Base-by-base conservation (phyloP, 345 rosid genomes). In the Microcos paniculata region DNA sequence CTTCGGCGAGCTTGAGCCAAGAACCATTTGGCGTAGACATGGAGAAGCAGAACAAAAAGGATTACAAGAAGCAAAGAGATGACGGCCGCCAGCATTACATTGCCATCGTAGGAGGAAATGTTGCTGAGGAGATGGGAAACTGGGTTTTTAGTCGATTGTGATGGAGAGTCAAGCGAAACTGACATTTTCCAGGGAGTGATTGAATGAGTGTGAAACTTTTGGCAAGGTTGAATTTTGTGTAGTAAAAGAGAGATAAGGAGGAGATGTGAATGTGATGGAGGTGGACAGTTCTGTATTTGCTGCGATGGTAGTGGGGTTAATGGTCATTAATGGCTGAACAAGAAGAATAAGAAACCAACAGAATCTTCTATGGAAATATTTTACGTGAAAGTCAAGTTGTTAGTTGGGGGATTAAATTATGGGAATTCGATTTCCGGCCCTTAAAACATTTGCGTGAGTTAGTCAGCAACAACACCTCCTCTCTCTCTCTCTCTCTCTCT, bases 41-140 rank as follows among this genome's bases (percentile, higher is more conserved):
- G 96, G 77, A 94, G 97, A 73, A 94, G 88, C 61, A 92, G 52
- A 65, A 94, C 92, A 63, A 92, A 90, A 79, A 94, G 91, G 79
- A 92, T 86, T 8, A 89, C 96, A 15, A 92, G 68, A 28, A 94
- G 94, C 3, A 94, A 85, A 38, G 90, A 88, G 63, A 89, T 86
- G 16, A 92, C 75, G 13, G 97, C 97, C 21, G 96, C 98, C 1
- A 94, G 85, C 84, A 90, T 79, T 4, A 87, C 85, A 77, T 92
- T 89, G 64, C 88, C 86, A 61, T 90, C 86, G 82, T 89, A 90
- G 14, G 95, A 91, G 56, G 92, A 88, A 15, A 94, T 73, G 79
- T 70, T 80, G 55, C 81, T 76, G 15, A 83, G 26, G 72, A 92
- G 70, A 35, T 72, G 78, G 75, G 71, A 73, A 35, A 83, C n/a